Evolutionary conservation across 2,329 filamentous ascomycete genomes (phyloP), one percentile per base, ranked within the genome.

Genomic region (Paraphoma sp.): DNA sequence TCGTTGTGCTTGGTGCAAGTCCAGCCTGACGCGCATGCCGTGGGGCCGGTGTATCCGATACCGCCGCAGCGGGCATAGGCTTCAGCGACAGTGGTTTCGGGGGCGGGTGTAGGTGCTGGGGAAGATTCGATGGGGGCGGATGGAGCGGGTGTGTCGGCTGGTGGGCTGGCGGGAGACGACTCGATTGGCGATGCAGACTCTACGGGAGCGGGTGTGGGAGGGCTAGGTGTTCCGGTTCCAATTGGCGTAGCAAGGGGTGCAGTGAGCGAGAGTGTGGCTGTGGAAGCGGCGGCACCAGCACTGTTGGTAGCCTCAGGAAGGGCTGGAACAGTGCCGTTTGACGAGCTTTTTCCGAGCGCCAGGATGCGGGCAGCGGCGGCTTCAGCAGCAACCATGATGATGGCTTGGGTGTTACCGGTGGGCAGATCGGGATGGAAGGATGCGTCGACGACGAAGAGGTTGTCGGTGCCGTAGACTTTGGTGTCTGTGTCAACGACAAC

Each of bases 341-440:
- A 46, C 3, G 53, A 50, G 30, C 47, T 51, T 9, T 56, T 51
- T n/a, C 59, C 59, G 17, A 83, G 64, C 16, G 79, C 80, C 16
- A 85, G 64, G 57, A 84, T 84, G 63, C 76, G 82, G 62, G 80
- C 79, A 4, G 82, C 82, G 8, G 87, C 87, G 42, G 83, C 82
- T 78, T 90, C 88, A 16, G 87, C 84, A 16, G 83, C 86, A 36
- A 87, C 81, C 70, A 90, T 86, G 63, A 90, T 85, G 40, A 86
- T 83, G 1, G 86, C 83, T 46, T 86, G 84, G 1, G 89, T 89
- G 75, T 92, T 92, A 16, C 87, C 86, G 0, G 87, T 87, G 2
- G 87, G 82, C 63, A 90, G 84, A 60, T 89, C 88, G 0, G 89
- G 88, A 77, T 90, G 89, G 23, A 81, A 77, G 0, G 75, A 79